Base-by-base conservation (phyloP, 129 eudicot genomes). In the Deinandra increscens region DNA sequence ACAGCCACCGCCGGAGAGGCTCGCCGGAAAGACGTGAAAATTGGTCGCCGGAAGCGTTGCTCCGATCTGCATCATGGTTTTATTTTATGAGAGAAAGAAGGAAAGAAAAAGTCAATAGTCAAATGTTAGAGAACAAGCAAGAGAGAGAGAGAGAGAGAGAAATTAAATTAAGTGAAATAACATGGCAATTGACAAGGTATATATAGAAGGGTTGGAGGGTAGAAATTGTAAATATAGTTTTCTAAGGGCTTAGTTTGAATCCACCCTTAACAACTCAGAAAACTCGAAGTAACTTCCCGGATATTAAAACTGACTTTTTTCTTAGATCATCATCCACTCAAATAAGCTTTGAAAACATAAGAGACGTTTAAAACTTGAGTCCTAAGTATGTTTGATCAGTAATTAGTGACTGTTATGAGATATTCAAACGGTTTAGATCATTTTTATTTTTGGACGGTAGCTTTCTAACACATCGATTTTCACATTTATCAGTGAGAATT, bases 11-110 rank as follows among this genome's bases (percentile, higher is more conserved):
- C 84, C 67, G 49, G 83, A 79, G 11, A 77, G 75, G 15, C 81
- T 74, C 13, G 72, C 68, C 79, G 69, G 85, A 43, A 80, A 80
- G 8, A 29, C n/a, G n/a, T 76, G 44, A 14, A 84, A 66, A 34
- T 69, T 81, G 73, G 71, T 76, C 1, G 91, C 76, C 46, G 91
- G 94, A 70, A 91, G 79, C 1, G 87, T 85, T 62, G 87, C 75
- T 11, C 88, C 84, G 67, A 85, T 79, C 69, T 80, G 89, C 91
- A 89, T 85, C 79, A 69, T 85, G 64, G 51, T 74, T 20, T 26
- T 26, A 26, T 26, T 26, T 64, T 18, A 15, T 39, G 43, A n/a
- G 64, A 63, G 15, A 48, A 26, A 56, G 54, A 2, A 15, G 34
- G 9, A 18, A 37, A 9, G 31, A 61, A 23, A 61, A 62, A 26